Base-by-base conservation (phyloP, 2,329 filamentous ascomycete species). In the Teratosphaeria viscida region DNA sequence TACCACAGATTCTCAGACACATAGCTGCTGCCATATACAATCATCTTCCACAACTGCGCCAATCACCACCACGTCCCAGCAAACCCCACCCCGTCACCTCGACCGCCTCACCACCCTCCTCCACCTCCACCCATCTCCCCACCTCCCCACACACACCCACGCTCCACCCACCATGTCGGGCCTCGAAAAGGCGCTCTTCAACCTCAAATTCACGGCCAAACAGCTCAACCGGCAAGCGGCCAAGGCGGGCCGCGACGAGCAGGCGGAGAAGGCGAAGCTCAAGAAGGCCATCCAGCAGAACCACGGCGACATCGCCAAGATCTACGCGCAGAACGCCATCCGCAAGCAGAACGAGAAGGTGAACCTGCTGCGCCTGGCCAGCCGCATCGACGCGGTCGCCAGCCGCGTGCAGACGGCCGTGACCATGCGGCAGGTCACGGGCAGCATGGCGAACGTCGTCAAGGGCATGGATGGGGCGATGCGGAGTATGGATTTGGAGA, bases 191-290 rank as follows among this genome's bases (percentile, higher is more conserved):
- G 81, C 82, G 27, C 78, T 84, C 49, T 83, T 84, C 74, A 84
- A 84, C 70, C 76, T 85, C 62, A 85, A 84, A 82, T 84, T 85
- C 74, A 85, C 82, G 37, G 79, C 82, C 57, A 85, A 85, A 71
- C 81, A 83, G 73, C 78, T 85, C 58, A 84, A 84, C 52, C 75
- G 82, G 64, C 82, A 85, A 76, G 80, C 83, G 19, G 78, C 79
- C 55, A 85, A 84, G 71, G 82, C 82, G 32, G 79, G 78, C 60
- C 84, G 85, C 68, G 82, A 84, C 69, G 82, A 85, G 68, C 79
- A 79, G 64, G 73, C 78, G 1, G 83, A 85, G 74, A 83, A 84
- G 69, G 76, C 80, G 60, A 85, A 84, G 70, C 72, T 85, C 59
- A 83, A 85, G 72, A 85, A 85, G 76, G 83, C 82, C 34, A 83